These are phyloP conservation scores for Cenococcum geophilum DNA, from an alignment of 495 filamentous ascomycete species.

Conservation along the genomic window DNA sequence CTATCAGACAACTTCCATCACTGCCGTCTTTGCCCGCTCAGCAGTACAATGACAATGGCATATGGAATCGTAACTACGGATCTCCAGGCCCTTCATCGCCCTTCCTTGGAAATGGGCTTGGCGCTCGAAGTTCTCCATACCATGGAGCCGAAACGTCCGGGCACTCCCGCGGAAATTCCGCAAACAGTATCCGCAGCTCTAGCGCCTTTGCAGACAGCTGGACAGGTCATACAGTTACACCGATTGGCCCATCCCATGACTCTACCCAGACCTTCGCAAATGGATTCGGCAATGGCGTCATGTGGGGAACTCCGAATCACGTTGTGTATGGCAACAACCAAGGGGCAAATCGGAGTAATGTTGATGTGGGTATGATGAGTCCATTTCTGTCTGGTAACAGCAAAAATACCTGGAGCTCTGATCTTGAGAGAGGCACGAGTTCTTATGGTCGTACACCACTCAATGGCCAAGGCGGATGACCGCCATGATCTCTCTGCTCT, in stretches of 20 bases:
- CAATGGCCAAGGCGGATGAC: slow-evolving; percentile 29
- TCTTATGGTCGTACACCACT: slow-evolving; percentile 24
- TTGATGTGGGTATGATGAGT: slow-evolving; percentile 12
- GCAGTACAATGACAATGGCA: slow-evolving; percentile 19
- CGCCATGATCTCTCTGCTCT: neutral
- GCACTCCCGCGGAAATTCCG: slow-evolving; percentile 26
- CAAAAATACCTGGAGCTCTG: slow-evolving; percentile 11
- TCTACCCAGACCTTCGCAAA: neutral
- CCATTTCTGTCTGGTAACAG: slow-evolving; percentile 17
- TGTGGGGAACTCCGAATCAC: slow-evolving; percentile 17
- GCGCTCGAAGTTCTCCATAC: slow-evolving; percentile 12
- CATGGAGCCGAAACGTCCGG: slow-evolving; percentile 10
- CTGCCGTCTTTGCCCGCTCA: slow-evolving; percentile 26
- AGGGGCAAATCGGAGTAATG: neutral
- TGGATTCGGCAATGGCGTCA: slow-evolving; percentile 20
- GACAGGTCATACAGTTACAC: slow-evolving; percentile 6
- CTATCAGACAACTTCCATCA: slow-evolving; percentile 17
- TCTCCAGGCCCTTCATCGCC: slow-evolving; percentile 25
- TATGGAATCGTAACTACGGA: slow-evolving; percentile 27
- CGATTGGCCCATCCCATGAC: slow-evolving; percentile 11
- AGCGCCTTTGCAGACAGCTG: slow-evolving; percentile 9
- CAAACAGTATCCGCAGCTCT: slow-evolving; percentile 15
- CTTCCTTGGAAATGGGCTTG: slow-evolving; percentile 6
- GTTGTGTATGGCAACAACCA: slow-evolving; percentile 2
- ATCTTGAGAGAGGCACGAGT: slow-evolving; percentile 8